Evolutionary conservation across 306 rosid genomes (phyloP).

Genomic region (Benincasa hispida): DNA sequence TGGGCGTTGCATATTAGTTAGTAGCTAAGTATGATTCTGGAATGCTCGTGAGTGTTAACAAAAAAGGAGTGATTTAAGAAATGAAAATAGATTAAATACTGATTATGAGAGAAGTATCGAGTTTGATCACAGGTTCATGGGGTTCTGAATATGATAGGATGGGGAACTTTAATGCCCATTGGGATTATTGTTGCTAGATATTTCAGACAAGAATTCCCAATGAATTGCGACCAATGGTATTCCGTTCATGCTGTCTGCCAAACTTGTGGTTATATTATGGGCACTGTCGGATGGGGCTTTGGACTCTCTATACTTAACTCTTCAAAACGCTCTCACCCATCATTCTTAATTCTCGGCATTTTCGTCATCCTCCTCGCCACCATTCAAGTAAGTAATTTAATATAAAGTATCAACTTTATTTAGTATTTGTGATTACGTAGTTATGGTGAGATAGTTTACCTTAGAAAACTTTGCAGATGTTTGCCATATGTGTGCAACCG

Average conservation of each 20-base stretch:
- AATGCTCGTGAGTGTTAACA: too few relatives aligned
- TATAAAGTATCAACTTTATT: too few relatives aligned
- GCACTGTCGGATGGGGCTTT: conserved; percentile 37
- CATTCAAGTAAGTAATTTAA: conserved; percentile 25
- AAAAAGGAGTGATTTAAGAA: too few relatives aligned
- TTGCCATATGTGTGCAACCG: not conserved
- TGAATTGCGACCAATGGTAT: conserved; percentile 26
- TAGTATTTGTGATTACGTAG: too few relatives aligned
- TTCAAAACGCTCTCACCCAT: conserved; percentile 9
- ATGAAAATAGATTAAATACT: not conserved
- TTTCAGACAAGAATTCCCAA: conserved; percentile 23
- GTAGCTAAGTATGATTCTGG: too few relatives aligned
- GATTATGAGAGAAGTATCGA: not conserved
- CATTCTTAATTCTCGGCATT: conserved; percentile 26
- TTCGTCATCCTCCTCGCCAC: conserved; percentile 23
- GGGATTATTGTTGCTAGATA: conserved; percentile 45
- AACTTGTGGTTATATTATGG: conserved; percentile 29
- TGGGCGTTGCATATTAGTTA: too few relatives aligned
- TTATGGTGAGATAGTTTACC: too few relatives aligned
- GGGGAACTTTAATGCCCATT: conserved; percentile 44
- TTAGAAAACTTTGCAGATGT: too few relatives aligned
- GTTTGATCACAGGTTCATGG: conserved; percentile 17
- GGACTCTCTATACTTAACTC: conserved; percentile 16
- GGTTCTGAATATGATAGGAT: conserved; percentile 32
- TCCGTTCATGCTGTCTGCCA: conserved; percentile 28